These are phyloP conservation scores for Trypanosoma avium DNA, from an alignment of 208 protist genomes.

Conservation along the genomic window DNA sequence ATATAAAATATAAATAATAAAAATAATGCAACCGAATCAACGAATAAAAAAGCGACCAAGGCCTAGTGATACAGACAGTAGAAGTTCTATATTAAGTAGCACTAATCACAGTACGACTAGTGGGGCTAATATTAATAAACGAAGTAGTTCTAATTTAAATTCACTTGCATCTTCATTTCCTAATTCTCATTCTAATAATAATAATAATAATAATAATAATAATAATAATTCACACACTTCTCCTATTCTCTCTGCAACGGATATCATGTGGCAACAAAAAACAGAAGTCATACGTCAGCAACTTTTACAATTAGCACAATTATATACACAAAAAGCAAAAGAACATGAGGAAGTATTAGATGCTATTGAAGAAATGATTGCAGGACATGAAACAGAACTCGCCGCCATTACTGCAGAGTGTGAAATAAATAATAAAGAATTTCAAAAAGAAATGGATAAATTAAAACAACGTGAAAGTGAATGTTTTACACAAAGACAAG, in stretches of 20 bases:
- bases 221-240: background rate
- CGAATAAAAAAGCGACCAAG: constrained; percentile 11
- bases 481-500: constrained; percentile 36
- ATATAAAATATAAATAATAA: too few relatives aligned
- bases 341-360: constrained; percentile 32
- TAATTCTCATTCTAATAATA: background rate
- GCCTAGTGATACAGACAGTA: constrained; percentile 12
- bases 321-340: constrained; percentile 14
- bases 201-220: background rate
- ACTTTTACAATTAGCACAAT: constrained; percentile 18
- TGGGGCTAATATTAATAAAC: background rate
- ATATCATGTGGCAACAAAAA: constrained; percentile 15
- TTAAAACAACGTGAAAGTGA: constrained; percentile 37
- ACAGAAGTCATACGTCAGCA: constrained; percentile 22
- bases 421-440: constrained; percentile 6
- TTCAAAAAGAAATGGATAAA: constrained; percentile 13
- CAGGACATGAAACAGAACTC: constrained; percentile 29
- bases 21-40: too few relatives aligned
- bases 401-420: constrained; percentile 29
- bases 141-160: background rate
- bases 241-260: background rate
- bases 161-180: background rate
- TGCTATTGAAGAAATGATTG: constrained; percentile 43
- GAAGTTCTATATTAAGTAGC: background rate
- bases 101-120: background rate